Percentiles rank a stretch among this genome's conserved stretches.
phyloP scores from a whole-genome alignment of 306 rosid genomes.

The Alnus glutinosa region DNA sequence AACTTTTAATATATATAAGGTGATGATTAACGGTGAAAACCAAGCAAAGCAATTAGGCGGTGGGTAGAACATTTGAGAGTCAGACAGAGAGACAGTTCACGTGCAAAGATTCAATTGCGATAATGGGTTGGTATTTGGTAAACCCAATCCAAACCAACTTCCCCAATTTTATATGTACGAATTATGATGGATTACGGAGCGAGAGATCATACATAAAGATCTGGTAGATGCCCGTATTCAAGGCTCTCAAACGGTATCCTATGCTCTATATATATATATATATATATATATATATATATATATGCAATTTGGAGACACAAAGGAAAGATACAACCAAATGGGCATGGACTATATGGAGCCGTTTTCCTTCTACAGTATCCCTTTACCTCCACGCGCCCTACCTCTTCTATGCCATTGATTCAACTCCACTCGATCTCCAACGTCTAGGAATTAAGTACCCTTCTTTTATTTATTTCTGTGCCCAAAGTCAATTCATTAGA shows the following conservation, averaged over 20 bases:
- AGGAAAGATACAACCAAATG: too few relatives aligned
- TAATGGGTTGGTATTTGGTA: slow-evolving; percentile 59
- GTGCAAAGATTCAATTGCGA: slow-evolving; percentile 76
- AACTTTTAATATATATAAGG: background rate
- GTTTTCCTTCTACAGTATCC: too few relatives aligned
- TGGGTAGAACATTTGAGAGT: background rate
- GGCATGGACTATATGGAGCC: too few relatives aligned
- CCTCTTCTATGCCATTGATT: too few relatives aligned
- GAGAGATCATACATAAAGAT: background rate
- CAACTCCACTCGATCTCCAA: too few relatives aligned
- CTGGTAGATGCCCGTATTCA: slow-evolving; percentile 52
- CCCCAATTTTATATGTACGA: background rate
- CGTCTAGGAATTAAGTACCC: too few relatives aligned
- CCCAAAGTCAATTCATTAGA: too few relatives aligned
- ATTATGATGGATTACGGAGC: too few relatives aligned
- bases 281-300: too few relatives aligned
- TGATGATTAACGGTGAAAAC: slow-evolving; percentile 69
- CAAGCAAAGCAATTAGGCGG: slow-evolving; percentile 39
- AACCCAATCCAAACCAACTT: slow-evolving; percentile 49
- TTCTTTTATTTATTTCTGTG: too few relatives aligned
- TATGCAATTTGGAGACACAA: background rate
- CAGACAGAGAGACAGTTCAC: slow-evolving; percentile 45
- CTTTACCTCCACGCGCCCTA: too few relatives aligned
- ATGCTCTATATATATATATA: too few relatives aligned
- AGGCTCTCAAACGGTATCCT: slow-evolving; percentile 63